phyloP scores from a whole-genome alignment of 768 basidiomycete genomes.

The Suillus tomentosus region DNA sequence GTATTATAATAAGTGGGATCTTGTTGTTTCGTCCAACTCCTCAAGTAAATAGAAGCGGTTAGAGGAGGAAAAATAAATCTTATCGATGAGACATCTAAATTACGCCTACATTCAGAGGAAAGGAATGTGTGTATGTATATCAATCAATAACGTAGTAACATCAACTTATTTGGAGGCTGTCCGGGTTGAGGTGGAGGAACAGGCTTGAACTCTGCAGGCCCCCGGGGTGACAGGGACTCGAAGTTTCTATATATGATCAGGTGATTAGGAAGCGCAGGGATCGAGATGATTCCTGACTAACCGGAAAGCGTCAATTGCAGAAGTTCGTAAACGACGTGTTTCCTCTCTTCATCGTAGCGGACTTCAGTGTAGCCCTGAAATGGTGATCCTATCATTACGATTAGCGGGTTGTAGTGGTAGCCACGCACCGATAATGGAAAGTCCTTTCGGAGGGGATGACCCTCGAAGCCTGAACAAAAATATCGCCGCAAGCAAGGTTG shows the following conservation, averaged over 20 bases:
- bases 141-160: slow-evolving; percentile 1
- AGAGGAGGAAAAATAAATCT: no score
- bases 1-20: no score
- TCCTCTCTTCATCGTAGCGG: slow-evolving; percentile 96
- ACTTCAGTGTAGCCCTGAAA: slow-evolving; percentile 95
- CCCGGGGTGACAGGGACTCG: slow-evolving; percentile 92
- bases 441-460: slow-evolving; percentile 96
- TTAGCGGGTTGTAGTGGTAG: background rate
- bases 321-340: slow-evolving; percentile 97
- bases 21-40: no score
- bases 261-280: slow-evolving; percentile 9
- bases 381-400: background rate
- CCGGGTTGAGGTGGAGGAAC: slow-evolving; percentile 74
- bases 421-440: slow-evolving; percentile 89
- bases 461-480: slow-evolving; percentile 75
- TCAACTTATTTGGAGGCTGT: slow-evolving; percentile 78
- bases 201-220: slow-evolving; percentile 75
- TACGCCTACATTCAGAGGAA: background rate
- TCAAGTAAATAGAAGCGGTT: no score
- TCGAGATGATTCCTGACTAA: slow-evolving; percentile 34
- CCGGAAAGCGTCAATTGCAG: slow-evolving; percentile 97
- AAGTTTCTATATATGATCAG: slow-evolving; percentile 70
- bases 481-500: slow-evolving; percentile 48
- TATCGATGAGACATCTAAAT: no score
- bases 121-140: slow-evolving; percentile 7